Evolutionary conservation across 2,329 filamentous ascomycete species (phyloP), one percentile per base, ranked within the genome.

Genomic region (Cytospora paraplurivora): DNA sequence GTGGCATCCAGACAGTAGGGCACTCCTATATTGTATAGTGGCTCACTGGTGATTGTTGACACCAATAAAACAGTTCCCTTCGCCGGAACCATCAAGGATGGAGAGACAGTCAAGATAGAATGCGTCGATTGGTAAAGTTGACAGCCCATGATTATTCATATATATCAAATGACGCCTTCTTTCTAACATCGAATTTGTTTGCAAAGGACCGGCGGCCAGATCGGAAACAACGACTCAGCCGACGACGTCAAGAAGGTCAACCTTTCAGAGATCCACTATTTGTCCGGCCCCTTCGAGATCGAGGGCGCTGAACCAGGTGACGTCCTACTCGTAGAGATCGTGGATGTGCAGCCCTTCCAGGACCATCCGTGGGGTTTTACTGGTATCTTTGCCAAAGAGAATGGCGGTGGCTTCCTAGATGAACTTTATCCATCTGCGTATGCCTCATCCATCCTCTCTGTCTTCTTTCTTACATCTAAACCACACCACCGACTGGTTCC

Each of bases 101-200:
- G 88, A 35, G 93, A 97, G 77, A 91, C 91, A 0, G 93, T 97
- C 68, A 96, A 96, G 77, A 96, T 97, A 68, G 92, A 97, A 80
- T 97, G 93, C 71, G 81, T 95, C 8, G 92, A 96, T 77, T 96
- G 92, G 87, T 75, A 70, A 64, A 19, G 1, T 21, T 21, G n/a
- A 47, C n/a, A 3, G 69, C 59, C n/a, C 3, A 34, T 17, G 27
- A n/a, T 7, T 8, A 34, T 17, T 53, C 17, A 12, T 10, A 27
- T 12, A 15, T 3, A 4, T 19, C 10, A 6, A 51, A 7, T 21
- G 19, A 11, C 17, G 19, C 0, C 73, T 72, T 3, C 11, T 12
- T 53, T n/a, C 57, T 58, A 8, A 56, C 64, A 54, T 50, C 61
- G 1, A 53, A 27, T 27, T 64, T 4, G 35, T 32, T 51, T 10